Base-by-base conservation (phyloP, 441 rosid species). In the Flueggea neowawraea region DNA sequence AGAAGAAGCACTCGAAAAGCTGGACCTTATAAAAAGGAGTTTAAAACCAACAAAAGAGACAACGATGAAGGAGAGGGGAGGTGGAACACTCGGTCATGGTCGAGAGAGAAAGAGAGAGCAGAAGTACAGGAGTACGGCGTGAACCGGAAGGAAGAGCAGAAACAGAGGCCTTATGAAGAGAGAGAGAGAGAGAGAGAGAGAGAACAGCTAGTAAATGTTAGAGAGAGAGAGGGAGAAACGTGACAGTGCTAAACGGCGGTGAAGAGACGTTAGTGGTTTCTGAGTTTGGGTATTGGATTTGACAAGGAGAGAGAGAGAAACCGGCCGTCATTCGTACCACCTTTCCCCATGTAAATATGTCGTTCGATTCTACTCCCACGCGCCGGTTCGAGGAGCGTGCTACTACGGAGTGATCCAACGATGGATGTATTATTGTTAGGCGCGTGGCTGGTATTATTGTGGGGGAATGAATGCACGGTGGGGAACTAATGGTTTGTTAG, bases 51-150 rank as follows among this genome's bases (percentile, higher is more conserved):
- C 36, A 5, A 33, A 43, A 31, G 50, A 61, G 31, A 36, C 5
- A 12, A 10, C 10, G 43, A 54, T 67, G 49, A 66, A 70, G 28
- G 28, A 50, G 31, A 43, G 56, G 65, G 14, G 8, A 14, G 10
- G n/a, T 12, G 10, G 5, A 15, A 43, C 48, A 28, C 28, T n/a
- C 4, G 12, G 50, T 47, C 28, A 49, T 6, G 57, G 58, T 32
- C 54, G 36, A 5, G 10, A 39, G 11, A 52, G 63, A 58, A n/a
- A n/a, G 32, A 62, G 57, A 60, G 31, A 31, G 15, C 67, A 48
- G 50, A 49, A 45, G 69, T 57, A 68, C 90, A 84, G 90, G 85
- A 83, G 86, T 72, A 80, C 84, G 79, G 93, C 97, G 96, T 90
- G 96, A 85, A 73, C 73, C 61, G 83, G 45, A 82, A 83, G 95